Evolutionary conservation across 2,329 filamentous ascomycete genomes (phyloP), one percentile per base, ranked within the genome.

Genomic region (Xylariaceae sp.): DNA sequence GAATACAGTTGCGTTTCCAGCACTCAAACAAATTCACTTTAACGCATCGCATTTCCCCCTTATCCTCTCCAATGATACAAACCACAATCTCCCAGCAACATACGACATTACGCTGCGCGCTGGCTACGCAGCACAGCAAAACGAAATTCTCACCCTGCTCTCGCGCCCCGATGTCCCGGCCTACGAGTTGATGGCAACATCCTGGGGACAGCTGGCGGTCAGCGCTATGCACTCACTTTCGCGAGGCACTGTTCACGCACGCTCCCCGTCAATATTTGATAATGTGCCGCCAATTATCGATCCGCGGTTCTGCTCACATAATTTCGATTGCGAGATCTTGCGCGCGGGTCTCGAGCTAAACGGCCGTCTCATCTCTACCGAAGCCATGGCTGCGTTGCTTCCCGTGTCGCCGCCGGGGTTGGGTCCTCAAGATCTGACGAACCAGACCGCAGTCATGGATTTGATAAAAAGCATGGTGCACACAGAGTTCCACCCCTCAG

Each of bases 401-500:
- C 63, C 65, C 3, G 47, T 64, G 7, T 40, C 63, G 4, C 62
- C 60, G 13, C n/a, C 54, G 5, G 61, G 63, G 1, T 60, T 67
- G 21, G 53, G 10, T 39, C 49, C 26, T 2, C 13, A 52, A 5
- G 63, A 68, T 7, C 56, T 63, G 5, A 39, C 43, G 23, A 67
- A 67, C 33, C 47, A 60, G 35, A 66, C 64, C 6, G 60, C 58
- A 39, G 56, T 67, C 7, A 59, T 62, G 42, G 51, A 63, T 16
- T 53, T 40, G 4, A 53, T 68, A 37, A 57, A 46, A 32, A 24
- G 39, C 4, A 58, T 60, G 41, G 61, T 73, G 13, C 67, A 67
- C n/a, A 77, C 75, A 1, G 75, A 75, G 42, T 77, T 73, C 41
- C 76, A 78, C 58, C 70, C 70, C 2, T 70, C 67, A 13, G 74